These are phyloP conservation scores for Ramaria sp. DNA, from an alignment of 768 basidiomycete genomes.

Conservation along the genomic window DNA sequence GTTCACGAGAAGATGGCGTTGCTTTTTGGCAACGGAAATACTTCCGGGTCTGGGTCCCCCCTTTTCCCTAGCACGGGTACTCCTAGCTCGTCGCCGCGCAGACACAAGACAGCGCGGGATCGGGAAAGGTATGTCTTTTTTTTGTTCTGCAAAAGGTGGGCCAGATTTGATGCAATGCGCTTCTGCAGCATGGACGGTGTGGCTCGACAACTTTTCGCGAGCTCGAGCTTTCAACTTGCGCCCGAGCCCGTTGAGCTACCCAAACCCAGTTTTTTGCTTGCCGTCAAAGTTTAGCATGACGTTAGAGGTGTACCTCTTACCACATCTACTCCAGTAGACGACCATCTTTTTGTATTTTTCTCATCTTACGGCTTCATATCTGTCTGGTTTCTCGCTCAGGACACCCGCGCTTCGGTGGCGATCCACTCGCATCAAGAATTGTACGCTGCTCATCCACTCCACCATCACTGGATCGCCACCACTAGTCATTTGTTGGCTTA, in stretches of 20 bases:
- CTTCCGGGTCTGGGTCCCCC: not conserved
- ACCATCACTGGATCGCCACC: not conserved
- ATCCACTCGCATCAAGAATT: not conserved
- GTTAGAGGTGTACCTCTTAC: not conserved
- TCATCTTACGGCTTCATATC: constrained; percentile 1
- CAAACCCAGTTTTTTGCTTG: constrained; percentile 6
- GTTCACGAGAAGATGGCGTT: constrained; percentile 5
- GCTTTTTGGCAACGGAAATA: not conserved
- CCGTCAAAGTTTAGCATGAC: not conserved
- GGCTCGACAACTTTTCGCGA: constrained; percentile 7
- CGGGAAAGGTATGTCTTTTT: constrained; percentile 5
- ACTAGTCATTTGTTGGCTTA: not conserved
- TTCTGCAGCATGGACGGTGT: not conserved
- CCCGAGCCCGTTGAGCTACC: constrained; percentile 9
- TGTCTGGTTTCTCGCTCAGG: constrained; percentile 4
- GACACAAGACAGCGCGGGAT: not conserved
- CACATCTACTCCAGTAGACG: not conserved
- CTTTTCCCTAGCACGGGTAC: not conserved
- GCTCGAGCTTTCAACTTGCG: constrained; percentile 10
- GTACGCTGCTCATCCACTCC: not conserved
- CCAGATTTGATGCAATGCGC: not conserved
- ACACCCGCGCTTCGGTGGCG: constrained; percentile 4
- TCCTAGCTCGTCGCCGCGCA: constrained; percentile 4
- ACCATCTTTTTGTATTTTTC: not conserved
- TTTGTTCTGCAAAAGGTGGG: not conserved